These are phyloP conservation scores for Lachancea lanzarotensis DNA, from an alignment of 805 yeast genomes.

Conservation along the genomic window DNA sequence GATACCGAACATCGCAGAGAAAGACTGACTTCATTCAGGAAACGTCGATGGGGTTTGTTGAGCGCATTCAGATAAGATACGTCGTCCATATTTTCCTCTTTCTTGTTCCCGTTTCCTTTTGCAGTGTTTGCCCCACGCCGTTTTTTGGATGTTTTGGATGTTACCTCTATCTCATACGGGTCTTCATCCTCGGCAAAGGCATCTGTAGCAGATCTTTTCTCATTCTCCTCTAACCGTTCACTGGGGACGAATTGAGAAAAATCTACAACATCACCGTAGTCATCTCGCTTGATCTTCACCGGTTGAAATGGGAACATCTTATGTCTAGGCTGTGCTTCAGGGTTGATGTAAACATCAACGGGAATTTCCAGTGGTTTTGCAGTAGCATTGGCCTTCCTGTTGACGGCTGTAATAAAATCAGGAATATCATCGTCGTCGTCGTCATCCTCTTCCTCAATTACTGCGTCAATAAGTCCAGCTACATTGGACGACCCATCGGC, in stretches of 20 bases:
- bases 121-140: constrained; percentile 26
- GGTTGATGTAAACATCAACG: constrained; percentile 22
- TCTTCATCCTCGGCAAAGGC: constrained; percentile 25
- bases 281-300: constrained; percentile 61
- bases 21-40: constrained; percentile 31
- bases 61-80: constrained; percentile 44
- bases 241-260: constrained; percentile 51
- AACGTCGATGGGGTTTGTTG: constrained; percentile 43
- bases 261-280: constrained; percentile 77
- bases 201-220: constrained; percentile 17
- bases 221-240: constrained; percentile 41
- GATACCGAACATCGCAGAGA: constrained; percentile 63
- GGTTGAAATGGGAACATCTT: constrained; percentile 73
- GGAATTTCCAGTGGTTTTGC: constrained; percentile 19
- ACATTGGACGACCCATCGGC: constrained; percentile 7
- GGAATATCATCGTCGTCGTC: constrained; percentile 30
- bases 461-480: constrained; percentile 15
- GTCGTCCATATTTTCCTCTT: constrained; percentile 44
- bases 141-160: constrained; percentile 19
- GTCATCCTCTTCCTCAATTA: constrained; percentile 14
- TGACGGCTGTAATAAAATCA: constrained; percentile 12
- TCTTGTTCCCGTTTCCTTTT: constrained; percentile 20
- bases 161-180: constrained; percentile 21
- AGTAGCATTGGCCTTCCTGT: constrained; percentile 5
- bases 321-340: constrained; percentile 29